Conservation (phyloP, 2,329 filamentous ascomycete genomes). For the Colletotrichum aenigma region DNA sequence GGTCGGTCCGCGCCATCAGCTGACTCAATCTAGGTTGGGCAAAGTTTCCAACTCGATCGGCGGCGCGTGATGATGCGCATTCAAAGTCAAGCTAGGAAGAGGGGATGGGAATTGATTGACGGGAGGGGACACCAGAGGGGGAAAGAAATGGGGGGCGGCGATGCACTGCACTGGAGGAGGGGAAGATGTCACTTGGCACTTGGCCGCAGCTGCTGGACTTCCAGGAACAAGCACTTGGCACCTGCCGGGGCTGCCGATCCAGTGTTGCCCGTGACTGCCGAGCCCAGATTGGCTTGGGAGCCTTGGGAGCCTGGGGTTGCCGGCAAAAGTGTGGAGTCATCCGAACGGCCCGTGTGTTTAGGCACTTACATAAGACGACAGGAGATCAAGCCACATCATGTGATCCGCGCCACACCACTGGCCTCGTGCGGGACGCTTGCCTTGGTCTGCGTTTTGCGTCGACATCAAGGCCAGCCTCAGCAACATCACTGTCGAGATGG, state of each 20-base stretch:
- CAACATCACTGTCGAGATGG: conserved; percentile 13
- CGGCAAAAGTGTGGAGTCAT: not conserved
- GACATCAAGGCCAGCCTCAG: conserved; percentile 17
- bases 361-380: not conserved
- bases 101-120: not conserved
- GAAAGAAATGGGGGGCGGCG: not conserved
- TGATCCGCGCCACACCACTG: not conserved
- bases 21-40: conserved; percentile 3
- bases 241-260: not conserved
- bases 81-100: not conserved
- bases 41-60: conserved; percentile 1
- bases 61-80: not conserved
- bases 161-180: not conserved
- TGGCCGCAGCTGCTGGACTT: not conserved
- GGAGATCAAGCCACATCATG: not conserved
- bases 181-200: not conserved
- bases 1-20: not conserved
- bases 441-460: conserved; percentile 20
- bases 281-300: not conserved
- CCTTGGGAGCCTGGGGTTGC: not conserved
- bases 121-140: not conserved
- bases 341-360: not conserved
- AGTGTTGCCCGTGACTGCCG: not conserved
- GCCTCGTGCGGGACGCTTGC: conserved; percentile 21
- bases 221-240: not conserved